These are phyloP conservation scores for Magnaporthales sp. DNA, from an alignment of 2,329 filamentous ascomycete species.

Conservation along the genomic window DNA sequence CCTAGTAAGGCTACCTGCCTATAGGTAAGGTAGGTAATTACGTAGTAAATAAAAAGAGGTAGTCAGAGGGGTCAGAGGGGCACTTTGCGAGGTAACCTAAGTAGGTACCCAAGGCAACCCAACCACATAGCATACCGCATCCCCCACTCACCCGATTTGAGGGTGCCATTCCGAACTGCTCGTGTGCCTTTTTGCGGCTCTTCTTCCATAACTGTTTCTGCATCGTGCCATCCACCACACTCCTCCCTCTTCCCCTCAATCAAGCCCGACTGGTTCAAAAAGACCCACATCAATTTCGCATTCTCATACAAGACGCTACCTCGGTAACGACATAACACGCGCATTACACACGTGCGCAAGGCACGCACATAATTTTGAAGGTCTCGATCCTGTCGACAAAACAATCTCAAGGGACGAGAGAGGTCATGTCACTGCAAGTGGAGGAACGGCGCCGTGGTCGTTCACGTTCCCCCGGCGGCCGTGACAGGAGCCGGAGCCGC, in stretches of 20 bases:
- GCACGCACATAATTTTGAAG: neutral
- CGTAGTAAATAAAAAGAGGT: neutral
- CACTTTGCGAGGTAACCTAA: neutral
- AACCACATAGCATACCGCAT: neutral
- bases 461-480: conserved; percentile 32
- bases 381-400: neutral
- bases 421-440: conserved; percentile 42
- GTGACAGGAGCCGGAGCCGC: conserved; percentile 26
- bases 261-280: neutral
- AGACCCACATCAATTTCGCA: neutral
- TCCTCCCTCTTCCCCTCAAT: neutral
- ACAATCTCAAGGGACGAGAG: neutral
- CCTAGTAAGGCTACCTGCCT: neutral
- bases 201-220: neutral
- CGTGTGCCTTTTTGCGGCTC: neutral
- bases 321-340: neutral
- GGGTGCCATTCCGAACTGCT: neutral
- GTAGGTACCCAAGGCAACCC: neutral
- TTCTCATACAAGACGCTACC: neutral
- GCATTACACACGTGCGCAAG: neutral
- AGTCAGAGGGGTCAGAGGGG: too few relatives aligned
- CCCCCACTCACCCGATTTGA: neutral
- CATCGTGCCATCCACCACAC: neutral
- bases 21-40: too few relatives aligned
- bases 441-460: conserved; percentile 34